These are phyloP conservation scores for Globisporangium uncinulatum DNA, from an alignment of 352 stramenopile genomes.

Conservation along the genomic window DNA sequence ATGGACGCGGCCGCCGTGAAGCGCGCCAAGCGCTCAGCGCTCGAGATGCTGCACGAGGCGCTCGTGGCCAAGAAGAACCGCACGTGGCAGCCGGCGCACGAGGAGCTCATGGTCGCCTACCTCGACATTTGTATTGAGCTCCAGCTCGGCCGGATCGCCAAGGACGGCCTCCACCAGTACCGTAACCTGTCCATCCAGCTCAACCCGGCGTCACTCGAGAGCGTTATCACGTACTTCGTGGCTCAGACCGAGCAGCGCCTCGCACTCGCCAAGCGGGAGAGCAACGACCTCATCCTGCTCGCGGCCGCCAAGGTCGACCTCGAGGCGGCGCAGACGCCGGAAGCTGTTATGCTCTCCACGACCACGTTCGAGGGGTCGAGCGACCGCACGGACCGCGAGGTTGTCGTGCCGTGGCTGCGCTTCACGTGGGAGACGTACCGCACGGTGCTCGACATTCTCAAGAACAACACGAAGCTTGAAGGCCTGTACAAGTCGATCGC, in stretches of 20 bases:
- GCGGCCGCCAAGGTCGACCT: constrained; percentile 84
- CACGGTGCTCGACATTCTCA: constrained; percentile 96
- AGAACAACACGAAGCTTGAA: constrained; percentile 93
- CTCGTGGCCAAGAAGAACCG: constrained; percentile 94
- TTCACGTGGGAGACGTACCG: constrained; percentile 99
- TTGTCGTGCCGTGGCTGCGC: constrained; percentile 91
- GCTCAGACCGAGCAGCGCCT: constrained; percentile 87
- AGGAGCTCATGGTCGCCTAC: constrained; percentile 97
- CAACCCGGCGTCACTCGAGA: constrained; percentile 94
- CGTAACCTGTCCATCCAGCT: constrained; percentile 93
- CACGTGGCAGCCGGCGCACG: constrained; percentile 96
- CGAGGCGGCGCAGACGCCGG: constrained; percentile 91
- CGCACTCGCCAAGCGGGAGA: constrained; percentile 74
- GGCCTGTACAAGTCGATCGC: constrained; percentile 70
- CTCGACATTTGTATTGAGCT: constrained; percentile 96
- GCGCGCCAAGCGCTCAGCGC: constrained; percentile 73
- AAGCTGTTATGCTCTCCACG: constrained; percentile 95
- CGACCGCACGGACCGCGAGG: constrained; percentile 92
- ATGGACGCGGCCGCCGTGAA: constrained; percentile 62
- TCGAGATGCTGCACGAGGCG: constrained; percentile 92
- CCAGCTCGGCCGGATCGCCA: constrained; percentile 91
- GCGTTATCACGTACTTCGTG: constrained; percentile 91
- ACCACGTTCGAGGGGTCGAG: constrained; percentile 95
- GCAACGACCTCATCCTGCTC: constrained; percentile 82
- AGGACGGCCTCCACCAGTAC: constrained; percentile 99